These are phyloP conservation scores for Carallia pectinifolia DNA, from an alignment of 345 rosid species.

Conservation along the genomic window DNA sequence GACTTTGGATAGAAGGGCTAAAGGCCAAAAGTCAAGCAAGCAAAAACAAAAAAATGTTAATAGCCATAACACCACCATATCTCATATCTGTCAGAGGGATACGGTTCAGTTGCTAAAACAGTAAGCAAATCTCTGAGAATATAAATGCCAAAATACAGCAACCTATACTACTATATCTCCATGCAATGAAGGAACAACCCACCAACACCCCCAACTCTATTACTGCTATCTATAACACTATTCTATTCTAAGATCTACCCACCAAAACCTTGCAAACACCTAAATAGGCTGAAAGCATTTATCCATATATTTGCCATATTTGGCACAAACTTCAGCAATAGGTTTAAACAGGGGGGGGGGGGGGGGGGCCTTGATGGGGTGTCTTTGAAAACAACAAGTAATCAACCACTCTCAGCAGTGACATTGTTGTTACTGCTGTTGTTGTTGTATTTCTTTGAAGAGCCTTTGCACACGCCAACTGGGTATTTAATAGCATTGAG, in stretches of 20 bases:
- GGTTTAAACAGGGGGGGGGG: not conserved
- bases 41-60: not conserved
- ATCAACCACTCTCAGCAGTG: constrained; percentile 13
- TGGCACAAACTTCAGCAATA: not conserved
- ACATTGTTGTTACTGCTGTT: not conserved
- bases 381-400: not conserved
- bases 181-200: not conserved
- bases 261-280: not conserved
- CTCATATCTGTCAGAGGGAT: constrained; percentile 23
- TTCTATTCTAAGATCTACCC: not conserved
- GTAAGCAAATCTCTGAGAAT: not conserved
- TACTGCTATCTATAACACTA: not conserved
- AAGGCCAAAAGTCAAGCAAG: not conserved
- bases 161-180: not conserved
- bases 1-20: not conserved
- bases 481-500: constrained; percentile 93
- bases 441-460: constrained; percentile 10
- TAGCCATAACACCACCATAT: constrained; percentile 13
- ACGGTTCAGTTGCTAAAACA: constrained; percentile 14
- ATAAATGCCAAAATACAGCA: constrained; percentile 6
- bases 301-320: not conserved
- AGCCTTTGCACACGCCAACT: constrained; percentile 21
- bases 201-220: too few relatives aligned
- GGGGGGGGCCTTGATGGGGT: not conserved
- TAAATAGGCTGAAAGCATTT: not conserved